Percentiles rank a stretch among this genome's conserved stretches.
phyloP scores from a whole-genome alignment of 768 basidiomycete species.

The Paxillus involutus region DNA sequence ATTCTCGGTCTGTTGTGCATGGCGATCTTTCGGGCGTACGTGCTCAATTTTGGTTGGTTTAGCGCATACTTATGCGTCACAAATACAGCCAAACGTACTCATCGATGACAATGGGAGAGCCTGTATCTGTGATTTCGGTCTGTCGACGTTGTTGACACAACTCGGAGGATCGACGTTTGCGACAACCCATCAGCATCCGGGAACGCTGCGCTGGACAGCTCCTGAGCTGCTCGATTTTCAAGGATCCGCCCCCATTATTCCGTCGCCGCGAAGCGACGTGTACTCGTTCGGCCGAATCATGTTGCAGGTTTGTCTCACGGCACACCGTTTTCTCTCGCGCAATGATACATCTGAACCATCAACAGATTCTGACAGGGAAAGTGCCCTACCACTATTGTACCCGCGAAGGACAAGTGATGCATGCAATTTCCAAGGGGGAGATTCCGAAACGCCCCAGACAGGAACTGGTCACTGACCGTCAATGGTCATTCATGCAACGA shows the following conservation, averaged over 20 bases:
- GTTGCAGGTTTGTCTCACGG: not conserved
- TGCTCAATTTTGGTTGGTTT: too few relatives aligned
- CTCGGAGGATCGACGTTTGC: constrained; percentile 30
- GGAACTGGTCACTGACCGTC: not conserved
- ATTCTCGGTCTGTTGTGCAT: not conserved
- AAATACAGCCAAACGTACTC: constrained; percentile 33
- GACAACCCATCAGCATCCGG: constrained; percentile 24
- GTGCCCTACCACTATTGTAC: constrained; percentile 5
- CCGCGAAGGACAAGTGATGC: constrained; percentile 2
- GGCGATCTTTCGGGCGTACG: constrained; percentile 12
- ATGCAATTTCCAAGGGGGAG: not conserved
- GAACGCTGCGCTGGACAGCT: constrained; percentile 46
- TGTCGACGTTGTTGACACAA: constrained; percentile 39
- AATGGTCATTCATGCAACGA: not conserved
- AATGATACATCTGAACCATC: too few relatives aligned
- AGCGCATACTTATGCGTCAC: too few relatives aligned
- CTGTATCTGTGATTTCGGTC: constrained; percentile 43
- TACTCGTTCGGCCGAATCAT: constrained; percentile 15
- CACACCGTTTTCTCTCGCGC: too few relatives aligned
- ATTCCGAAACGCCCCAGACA: not conserved
- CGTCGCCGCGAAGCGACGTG: constrained; percentile 34
- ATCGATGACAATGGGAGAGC: constrained; percentile 40
- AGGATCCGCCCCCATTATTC: not conserved
- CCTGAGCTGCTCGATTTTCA: constrained; percentile 28
- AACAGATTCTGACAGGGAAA: not conserved